Evolutionary conservation across 2,329 filamentous ascomycete species (phyloP), one percentile per base, ranked within the genome.

Genomic region (Colletotrichum trifolii): DNA sequence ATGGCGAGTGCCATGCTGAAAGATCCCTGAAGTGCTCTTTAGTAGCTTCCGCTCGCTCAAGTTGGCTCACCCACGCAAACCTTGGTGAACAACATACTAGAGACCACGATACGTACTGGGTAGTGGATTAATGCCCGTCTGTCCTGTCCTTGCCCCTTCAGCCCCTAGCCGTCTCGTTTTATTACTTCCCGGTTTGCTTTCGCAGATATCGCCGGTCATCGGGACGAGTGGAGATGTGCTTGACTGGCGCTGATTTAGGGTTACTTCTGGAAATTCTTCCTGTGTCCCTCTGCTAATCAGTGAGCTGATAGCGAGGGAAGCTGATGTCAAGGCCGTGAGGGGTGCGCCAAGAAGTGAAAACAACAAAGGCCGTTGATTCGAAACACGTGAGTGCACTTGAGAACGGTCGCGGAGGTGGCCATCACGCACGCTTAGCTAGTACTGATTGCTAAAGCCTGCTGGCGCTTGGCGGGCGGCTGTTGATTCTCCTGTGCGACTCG

Each of bases 391-490:
- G 38, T 9, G 9, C 38, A 6, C 38, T 40, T 9, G 9, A 40
- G 13, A 40, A 40, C 25, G 25, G 25, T 25, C 25, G 25, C 17
- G 9, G 33, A 17, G n/a, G 15, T 35, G 38, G 15, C 40, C 25
- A 34, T 6, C 33, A 38, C 12, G 34, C 49, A 52, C 13, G 9
- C 8, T 73, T 68, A 81, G 64, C 79, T 77, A 60, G 74, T 79
- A 54, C 78, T 78, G 13, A 75, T 77, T 58, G 81, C 71, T 6
- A 79, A 81, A 39, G 79, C 74, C 67, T 80, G 77, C 55, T 80
- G 79, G 64, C 78, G 73, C 68, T 81, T 81, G 36, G 59, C 63
- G 13, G 79, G 76, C 34, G 78, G 75, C 36, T 77, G 77, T 43
- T 74, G 69, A 25, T 75, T 76, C 57, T 79, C 78, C 78, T 80